Evolutionary conservation across 257 asterid genomes (phyloP).

Genomic region (Petunia axillaris): DNA sequence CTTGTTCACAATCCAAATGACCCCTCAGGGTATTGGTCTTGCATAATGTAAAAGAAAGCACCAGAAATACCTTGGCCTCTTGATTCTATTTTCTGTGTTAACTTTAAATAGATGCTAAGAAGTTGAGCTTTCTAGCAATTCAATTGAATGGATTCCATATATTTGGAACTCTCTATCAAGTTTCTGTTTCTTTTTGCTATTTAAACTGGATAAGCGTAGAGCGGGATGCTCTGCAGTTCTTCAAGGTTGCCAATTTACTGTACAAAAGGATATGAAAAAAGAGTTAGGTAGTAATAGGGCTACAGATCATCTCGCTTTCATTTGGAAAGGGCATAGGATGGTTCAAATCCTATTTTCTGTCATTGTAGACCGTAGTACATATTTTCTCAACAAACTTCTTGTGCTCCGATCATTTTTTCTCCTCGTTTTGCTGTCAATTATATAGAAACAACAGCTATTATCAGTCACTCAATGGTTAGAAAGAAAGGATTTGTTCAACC

Average conservation of each 20-base stretch:
- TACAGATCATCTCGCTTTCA: conserved; percentile 9
- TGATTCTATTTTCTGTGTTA: not conserved
- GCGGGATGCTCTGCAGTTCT: not conserved
- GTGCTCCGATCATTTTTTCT: conserved; percentile 4
- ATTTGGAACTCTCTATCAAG: not conserved
- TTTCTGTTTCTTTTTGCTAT: not conserved
- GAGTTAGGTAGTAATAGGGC: not conserved
- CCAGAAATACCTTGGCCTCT: not conserved
- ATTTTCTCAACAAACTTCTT: not conserved
- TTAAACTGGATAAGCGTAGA: not conserved
- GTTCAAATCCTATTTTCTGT: not conserved
- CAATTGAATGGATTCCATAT: conserved; percentile 9
- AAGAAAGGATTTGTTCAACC: not conserved
- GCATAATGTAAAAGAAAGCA: not conserved
- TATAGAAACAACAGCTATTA: not conserved
- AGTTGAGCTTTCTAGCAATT: not conserved
- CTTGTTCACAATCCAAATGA: no score
- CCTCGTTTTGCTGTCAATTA: conserved; percentile 5
- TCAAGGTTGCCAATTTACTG: not conserved
- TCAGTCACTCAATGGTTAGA: not conserved
- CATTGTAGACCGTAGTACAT: not conserved
- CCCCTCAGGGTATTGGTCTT: not conserved
- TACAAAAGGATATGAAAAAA: not conserved
- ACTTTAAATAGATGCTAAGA: not conserved
- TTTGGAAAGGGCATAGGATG: not conserved